Conservation (phyloP, 2,329 filamentous ascomycete genomes). For the Calonectria pseudoreteaudii region DNA sequence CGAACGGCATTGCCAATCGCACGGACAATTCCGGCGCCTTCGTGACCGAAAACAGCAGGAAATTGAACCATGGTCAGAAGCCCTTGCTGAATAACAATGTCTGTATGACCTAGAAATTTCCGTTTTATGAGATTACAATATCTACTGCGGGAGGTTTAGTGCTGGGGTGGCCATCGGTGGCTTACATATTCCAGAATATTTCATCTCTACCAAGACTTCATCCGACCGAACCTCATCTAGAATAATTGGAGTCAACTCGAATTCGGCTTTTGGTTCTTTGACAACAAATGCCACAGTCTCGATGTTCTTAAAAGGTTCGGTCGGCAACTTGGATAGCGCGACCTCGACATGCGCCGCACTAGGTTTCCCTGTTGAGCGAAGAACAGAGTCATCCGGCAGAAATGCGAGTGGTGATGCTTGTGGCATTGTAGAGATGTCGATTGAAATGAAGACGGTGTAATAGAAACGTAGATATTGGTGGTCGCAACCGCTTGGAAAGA, state of each 20-base stretch:
- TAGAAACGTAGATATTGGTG: too few relatives aligned
- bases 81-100: slow-evolving; percentile 19
- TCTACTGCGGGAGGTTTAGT: too few relatives aligned
- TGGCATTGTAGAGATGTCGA: background rate
- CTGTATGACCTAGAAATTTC: background rate
- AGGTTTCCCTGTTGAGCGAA: background rate
- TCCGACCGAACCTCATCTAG: slow-evolving; percentile 22
- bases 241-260: slow-evolving; percentile 18
- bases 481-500: too few relatives aligned
- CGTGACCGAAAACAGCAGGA: slow-evolving; percentile 26
- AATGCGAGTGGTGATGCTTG: background rate
- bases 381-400: background rate
- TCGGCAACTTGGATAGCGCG: background rate
- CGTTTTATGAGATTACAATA: background rate
- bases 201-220: slow-evolving; percentile 29
- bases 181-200: slow-evolving; percentile 27
- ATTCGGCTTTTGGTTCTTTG: slow-evolving; percentile 15
- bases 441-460: too few relatives aligned
- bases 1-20: slow-evolving; percentile 11
- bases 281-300: slow-evolving; percentile 22
- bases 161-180: background rate
- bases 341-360: background rate
- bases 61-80: slow-evolving; percentile 23
- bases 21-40: slow-evolving; percentile 21
- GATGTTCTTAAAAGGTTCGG: background rate